These are phyloP conservation scores for Spathaspora gorwiae DNA, from an alignment of 805 yeast genomes.

Conservation along the genomic window DNA sequence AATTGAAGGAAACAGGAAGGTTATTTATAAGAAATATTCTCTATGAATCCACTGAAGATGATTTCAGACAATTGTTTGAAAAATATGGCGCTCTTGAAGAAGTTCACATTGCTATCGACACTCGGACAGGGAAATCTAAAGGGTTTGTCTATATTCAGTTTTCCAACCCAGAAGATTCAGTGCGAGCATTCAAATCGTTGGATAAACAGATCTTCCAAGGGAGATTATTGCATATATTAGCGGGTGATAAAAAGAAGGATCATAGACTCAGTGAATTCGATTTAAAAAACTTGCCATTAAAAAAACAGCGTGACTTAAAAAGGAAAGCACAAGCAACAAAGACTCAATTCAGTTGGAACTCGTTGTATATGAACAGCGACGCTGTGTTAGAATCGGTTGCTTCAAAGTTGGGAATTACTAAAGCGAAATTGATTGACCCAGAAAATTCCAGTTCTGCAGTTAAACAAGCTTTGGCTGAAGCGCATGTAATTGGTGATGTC, in stretches of 20 bases:
- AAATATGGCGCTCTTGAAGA: constrained; percentile 74
- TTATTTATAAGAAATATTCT: constrained; percentile 82
- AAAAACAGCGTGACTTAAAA: constrained; percentile 83
- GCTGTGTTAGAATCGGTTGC: constrained; percentile 93
- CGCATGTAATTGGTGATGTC: constrained; percentile 89
- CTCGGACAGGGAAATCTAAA: constrained; percentile 84
- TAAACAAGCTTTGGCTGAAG: constrained; percentile 95
- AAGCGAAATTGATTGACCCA: constrained; percentile 82
- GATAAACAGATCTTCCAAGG: constrained; percentile 95
- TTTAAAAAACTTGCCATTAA: constrained; percentile 82
- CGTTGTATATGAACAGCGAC: constrained; percentile 83
- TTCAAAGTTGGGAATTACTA: constrained; percentile 71
- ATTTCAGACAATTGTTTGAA: constrained; percentile 61
- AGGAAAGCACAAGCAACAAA: constrained; percentile 81
- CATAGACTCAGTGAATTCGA: constrained; percentile 89
- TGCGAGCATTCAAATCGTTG: constrained; percentile 62
- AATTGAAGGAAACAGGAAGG: constrained; percentile 68
- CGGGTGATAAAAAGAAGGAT: constrained; percentile 77
- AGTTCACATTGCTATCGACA: constrained; percentile 88
- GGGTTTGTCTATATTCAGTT: constrained; percentile 89
- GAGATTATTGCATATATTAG: constrained; percentile 80
- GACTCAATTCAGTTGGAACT: constrained; percentile 91
- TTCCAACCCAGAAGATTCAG: constrained; percentile 65
- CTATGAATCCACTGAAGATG: constrained; percentile 75
- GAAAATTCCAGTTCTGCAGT: constrained; percentile 86